A percentile compares a stretch with the other conserved stretches of the same genome.
These are phyloP conservation scores for Geotrichum aggregatum DNA, from an alignment of 1,139 yeast genomes.

Conservation along the genomic window DNA sequence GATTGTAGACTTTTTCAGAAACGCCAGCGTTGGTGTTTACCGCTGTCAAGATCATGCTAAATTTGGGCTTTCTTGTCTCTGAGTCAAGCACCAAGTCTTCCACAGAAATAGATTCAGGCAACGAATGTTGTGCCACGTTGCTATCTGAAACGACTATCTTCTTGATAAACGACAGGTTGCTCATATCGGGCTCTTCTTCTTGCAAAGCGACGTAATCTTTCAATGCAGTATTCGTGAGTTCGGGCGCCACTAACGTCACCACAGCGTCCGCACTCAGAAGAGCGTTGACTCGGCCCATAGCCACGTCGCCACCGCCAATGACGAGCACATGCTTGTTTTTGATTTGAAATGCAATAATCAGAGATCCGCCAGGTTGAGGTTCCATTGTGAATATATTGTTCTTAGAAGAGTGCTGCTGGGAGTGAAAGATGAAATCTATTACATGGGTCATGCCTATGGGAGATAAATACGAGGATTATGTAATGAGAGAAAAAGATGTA, in stretches of 20 bases:
- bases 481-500: too few relatives aligned
- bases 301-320: conserved; percentile 82
- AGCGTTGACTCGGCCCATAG: conserved; percentile 63
- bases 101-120: conserved; percentile 23
- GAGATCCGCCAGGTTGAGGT: conserved; percentile 45
- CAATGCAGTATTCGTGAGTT: conserved; percentile 47
- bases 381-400: conserved; percentile 15
- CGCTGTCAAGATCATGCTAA: conserved; percentile 69
- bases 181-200: conserved; percentile 38
- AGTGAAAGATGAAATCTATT: too few relatives aligned
- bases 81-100: conserved; percentile 17
- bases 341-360: conserved; percentile 71
- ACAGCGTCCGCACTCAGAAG: conserved; percentile 65
- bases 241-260: conserved; percentile 64
- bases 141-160: conserved; percentile 47
- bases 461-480: too few relatives aligned
- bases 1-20: conserved; percentile 56
- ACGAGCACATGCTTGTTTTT: conserved; percentile 61
- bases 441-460: too few relatives aligned
- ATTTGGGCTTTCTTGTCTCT: conserved; percentile 34
- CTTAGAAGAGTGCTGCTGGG: too few relatives aligned
- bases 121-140: conserved; percentile 17
- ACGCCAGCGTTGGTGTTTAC: conserved; percentile 61
- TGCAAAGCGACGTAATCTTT: conserved; percentile 37
- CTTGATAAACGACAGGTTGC: conserved; percentile 44